Base-by-base conservation (phyloP, 1,284 basidiomycete genomes). In the Sparassis latifolia region DNA sequence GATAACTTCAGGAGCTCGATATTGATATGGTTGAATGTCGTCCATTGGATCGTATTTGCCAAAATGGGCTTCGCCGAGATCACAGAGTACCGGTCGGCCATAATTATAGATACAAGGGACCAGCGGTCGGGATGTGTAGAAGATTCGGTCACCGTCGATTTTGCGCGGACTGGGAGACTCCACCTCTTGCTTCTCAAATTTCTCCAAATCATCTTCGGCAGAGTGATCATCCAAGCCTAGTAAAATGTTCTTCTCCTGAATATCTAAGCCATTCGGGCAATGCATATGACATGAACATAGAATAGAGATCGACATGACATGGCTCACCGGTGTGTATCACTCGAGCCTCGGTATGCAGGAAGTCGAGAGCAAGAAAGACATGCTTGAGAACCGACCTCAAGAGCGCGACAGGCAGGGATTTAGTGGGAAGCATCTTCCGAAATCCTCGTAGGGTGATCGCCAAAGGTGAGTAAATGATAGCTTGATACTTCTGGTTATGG, bases 1-100 rank as follows among this genome's bases (percentile, higher is more conserved):
- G 42, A 68, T 66, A 31, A 71, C 68, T 52, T 71, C 70, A 10
- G 69, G 70, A 9, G 65, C 63, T 37, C 69, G 68, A n/a, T 70
- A 58, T 33, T 63, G 63, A 31, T 45, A 33, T 5, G 68, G 67
- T 52, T 69, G 69, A 40, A 71, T 66, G 35, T 49, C 47, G 47
- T 32, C 45, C 33, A 49, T 30, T 10, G 50, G 50, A 39, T 50
- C 43, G 30, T 53, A 47, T 27, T 53, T 44, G n/a, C 57, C 44
- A 47, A 52, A 54, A 46, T 58, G 52, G 33, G 58, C 57, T 53
- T 48, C 51, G 46, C 54, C 49, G 33, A 59, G 47, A 39, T 60
- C 57, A 41, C 52, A 56, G 45, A 61, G 49, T 27, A 53, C 44
- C 29, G 54, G 56, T 4, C 44, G 44, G 37, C 53, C 58, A 47